These are phyloP conservation scores for Cercospora canescens DNA, from an alignment of 2,329 filamentous ascomycete genomes.

Conservation along the genomic window DNA sequence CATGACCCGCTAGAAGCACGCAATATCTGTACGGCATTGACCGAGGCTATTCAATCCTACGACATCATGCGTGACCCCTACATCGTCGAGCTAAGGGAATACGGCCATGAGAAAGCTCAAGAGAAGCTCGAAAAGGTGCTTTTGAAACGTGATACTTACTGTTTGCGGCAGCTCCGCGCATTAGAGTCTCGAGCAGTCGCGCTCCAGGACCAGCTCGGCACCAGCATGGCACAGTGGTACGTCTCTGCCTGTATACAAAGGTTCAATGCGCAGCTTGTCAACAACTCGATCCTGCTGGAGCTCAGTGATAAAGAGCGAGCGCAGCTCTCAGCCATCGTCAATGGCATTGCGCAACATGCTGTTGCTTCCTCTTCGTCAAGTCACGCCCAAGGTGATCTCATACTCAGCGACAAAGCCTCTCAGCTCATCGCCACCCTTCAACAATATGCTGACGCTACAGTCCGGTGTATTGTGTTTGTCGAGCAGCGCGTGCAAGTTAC, in stretches of 20 bases:
- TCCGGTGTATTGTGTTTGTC: slow-evolving; percentile 49
- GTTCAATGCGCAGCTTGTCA: slow-evolving; percentile 31
- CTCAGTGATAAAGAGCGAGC: slow-evolving; percentile 37
- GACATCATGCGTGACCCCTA: slow-evolving; percentile 44
- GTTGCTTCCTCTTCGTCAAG: neutral
- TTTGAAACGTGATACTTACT: slow-evolving; percentile 40
- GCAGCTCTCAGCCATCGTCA: slow-evolving; percentile 28
- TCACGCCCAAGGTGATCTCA: neutral
- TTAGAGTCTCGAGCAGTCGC: slow-evolving; percentile 36
- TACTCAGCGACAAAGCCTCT: slow-evolving; percentile 24
- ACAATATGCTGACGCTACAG: slow-evolving; percentile 33
- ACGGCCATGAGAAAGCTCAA: slow-evolving; percentile 28
- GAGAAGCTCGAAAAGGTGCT: slow-evolving; percentile 31
- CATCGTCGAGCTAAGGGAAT: slow-evolving; percentile 35
- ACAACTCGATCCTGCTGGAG: slow-evolving; percentile 29
- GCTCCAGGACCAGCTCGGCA: slow-evolving; percentile 42
- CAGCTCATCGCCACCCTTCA: slow-evolving; percentile 39
- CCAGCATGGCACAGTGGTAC: slow-evolving; percentile 41
- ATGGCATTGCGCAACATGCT: neutral
- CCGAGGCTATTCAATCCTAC: slow-evolving; percentile 17
- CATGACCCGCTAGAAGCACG: neutral
- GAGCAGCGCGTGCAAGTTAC: slow-evolving; percentile 46
- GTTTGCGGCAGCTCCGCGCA: slow-evolving; percentile 39
- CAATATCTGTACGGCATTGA: slow-evolving; percentile 19
- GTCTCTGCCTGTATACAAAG: slow-evolving; percentile 38